A percentile compares a stretch with the other conserved stretches of the same genome.
These are phyloP conservation scores for Acrasis kona DNA, from an alignment of 78 protist species.

Conservation along the genomic window DNA sequence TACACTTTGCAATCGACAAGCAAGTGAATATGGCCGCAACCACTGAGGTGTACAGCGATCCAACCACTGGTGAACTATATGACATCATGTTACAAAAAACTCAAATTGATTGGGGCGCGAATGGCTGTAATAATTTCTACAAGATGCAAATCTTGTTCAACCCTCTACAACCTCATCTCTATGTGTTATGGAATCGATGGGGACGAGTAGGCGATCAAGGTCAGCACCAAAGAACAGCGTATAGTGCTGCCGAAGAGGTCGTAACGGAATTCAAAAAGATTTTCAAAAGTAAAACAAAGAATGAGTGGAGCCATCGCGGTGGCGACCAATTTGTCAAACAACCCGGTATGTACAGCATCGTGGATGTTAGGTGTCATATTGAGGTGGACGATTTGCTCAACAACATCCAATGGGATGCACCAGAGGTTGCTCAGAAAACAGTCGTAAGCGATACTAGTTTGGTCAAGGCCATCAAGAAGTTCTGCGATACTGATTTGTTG, in stretches of 20 bases:
- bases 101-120: not conserved
- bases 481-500: not conserved
- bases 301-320: not conserved
- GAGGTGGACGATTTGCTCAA: not conserved
- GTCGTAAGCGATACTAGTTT: not conserved
- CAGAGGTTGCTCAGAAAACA: not conserved
- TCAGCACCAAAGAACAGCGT: not conserved
- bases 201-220: not conserved
- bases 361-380: not conserved
- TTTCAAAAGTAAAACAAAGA: not conserved
- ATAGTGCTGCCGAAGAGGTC: not conserved
- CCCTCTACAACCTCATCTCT: not conserved
- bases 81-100: not conserved
- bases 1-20: too few species aligned
- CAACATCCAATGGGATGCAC: not conserved
- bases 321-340: not conserved
- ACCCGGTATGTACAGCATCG: not conserved
- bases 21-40: too few species aligned
- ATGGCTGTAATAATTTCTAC: not conserved
- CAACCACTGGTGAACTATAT: not conserved
- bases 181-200: not conserved
- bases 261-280: not conserved
- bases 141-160: not conserved
- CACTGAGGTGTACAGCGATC: too few species aligned
- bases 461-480: not conserved